Base-by-base conservation (phyloP, 495 filamentous ascomycete species). In the Aspergillus homomorphus region DNA sequence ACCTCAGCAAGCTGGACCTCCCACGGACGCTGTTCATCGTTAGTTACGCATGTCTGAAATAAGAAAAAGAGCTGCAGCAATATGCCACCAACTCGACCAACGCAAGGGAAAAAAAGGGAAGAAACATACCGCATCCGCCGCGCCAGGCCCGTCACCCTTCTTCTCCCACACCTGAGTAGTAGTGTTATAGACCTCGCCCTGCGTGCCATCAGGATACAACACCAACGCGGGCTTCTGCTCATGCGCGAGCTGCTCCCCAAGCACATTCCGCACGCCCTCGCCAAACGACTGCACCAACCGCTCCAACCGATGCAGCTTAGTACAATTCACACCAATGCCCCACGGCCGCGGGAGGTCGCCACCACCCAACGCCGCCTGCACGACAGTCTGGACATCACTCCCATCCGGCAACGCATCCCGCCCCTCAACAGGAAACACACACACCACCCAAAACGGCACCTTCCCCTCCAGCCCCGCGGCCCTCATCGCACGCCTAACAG, bases 291-390 rank as follows among this genome's bases (percentile, higher is more conserved):
- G 53, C 21, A 87, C 68, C 30, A 88, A 62, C 1, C 62, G 58
- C 3, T 68, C 60, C 3, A 88, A 72, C 53, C 84, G 83, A 21
- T 69, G 66, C 54, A 86, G 68, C 60, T 80, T 82, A 3, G 85
- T 88, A 66, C 86, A 89, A 65, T 89, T 89, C 56, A 88, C 77
- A 0, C 86, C 86, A 46, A 89, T 77, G 0, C 82, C 85, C 81
- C 81, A 85, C 0, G 86, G 85, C 4, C 66, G 53, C 7, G 63
- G 66, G 70, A 3, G 42, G 45, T 51, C 33, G 1, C 16, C 54
- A 14, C 1, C 53, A 49, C 16, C 48, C 59, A 59, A 73, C 18
- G 73, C 72, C 43, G 73, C 69, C 62, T 38, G 21, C 70, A 70
- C 65, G 66, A 64, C 58, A 66, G 21, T 49, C 58, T 56, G 65